These are phyloP conservation scores for Centrapalus pauciflorus DNA, from an alignment of 129 eudicot genomes.

Conservation along the genomic window DNA sequence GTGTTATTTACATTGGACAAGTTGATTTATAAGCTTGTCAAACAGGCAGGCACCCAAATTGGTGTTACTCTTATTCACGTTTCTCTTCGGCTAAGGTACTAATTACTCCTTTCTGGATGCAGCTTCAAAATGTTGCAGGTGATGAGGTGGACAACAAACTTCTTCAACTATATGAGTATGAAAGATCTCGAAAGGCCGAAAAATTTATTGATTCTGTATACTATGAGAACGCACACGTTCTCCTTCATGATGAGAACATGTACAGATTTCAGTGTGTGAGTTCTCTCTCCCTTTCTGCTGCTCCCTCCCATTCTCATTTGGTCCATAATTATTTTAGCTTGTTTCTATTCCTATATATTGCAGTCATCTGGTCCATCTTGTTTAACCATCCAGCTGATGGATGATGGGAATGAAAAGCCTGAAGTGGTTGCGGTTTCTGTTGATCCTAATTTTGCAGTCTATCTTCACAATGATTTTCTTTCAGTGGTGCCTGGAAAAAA, in stretches of 20 bases:
- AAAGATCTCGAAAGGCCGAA: constrained; percentile 66
- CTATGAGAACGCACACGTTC: constrained; percentile 81
- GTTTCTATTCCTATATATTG: constrained; percentile 15
- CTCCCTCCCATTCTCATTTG: neutral
- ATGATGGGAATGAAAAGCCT: constrained; percentile 78
- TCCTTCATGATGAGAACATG: constrained; percentile 87
- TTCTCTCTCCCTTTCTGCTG: constrained; percentile 4
- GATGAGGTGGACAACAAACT: constrained; percentile 89
- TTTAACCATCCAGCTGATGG: constrained; percentile 81
- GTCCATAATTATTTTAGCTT: neutral
- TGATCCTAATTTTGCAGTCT: constrained; percentile 79
- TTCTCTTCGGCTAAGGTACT: neutral
- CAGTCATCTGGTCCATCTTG: constrained; percentile 66
- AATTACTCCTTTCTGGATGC: constrained; percentile 20
- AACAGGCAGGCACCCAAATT: constrained; percentile 51
- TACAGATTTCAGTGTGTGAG: constrained; percentile 92
- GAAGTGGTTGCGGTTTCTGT: constrained; percentile 84
- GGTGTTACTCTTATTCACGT: neutral
- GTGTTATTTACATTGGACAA: constrained; percentile 90
- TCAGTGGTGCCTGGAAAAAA: constrained; percentile 55
- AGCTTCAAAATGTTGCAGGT: constrained; percentile 91
- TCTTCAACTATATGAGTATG: constrained; percentile 79
- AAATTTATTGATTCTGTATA: constrained; percentile 80
- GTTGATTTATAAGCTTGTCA: constrained; percentile 84
- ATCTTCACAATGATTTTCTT: constrained; percentile 75